A percentile compares a stretch with the other conserved stretches of the same genome.
Evolutionary conservation across 306 rosid species (phyloP).

Genomic region (Pterocarpus santalinus): DNA sequence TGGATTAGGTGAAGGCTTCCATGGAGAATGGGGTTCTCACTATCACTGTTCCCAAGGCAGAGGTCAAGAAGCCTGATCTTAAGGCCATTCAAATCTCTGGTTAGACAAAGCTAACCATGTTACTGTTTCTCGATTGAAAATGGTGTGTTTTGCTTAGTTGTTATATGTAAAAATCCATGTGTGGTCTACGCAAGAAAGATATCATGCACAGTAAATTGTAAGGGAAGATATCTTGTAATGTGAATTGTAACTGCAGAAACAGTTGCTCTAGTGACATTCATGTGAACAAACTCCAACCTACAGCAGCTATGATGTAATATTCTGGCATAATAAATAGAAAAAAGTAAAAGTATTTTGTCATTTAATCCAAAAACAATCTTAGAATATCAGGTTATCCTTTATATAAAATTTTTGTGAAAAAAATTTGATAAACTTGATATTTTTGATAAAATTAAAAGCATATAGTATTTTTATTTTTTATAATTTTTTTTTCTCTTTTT

Average conservation of each 20-base stretch:
- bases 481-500: too few relatives aligned
- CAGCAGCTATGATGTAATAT: too few relatives aligned
- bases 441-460: too few relatives aligned
- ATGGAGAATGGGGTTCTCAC: conserved; percentile 54
- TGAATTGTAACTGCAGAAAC: neutral
- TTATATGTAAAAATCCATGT: too few relatives aligned
- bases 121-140: neutral
- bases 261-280: neutral
- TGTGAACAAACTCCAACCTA: too few relatives aligned
- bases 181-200: neutral
- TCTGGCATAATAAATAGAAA: too few relatives aligned
- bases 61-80: conserved; percentile 29
- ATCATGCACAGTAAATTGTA: neutral
- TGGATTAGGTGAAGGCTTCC: conserved; percentile 40
- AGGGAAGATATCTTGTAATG: neutral
- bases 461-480: too few relatives aligned
- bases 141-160: neutral
- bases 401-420: too few relatives aligned
- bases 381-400: too few relatives aligned
- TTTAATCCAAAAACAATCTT: too few relatives aligned
- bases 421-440: too few relatives aligned
- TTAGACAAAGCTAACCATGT: neutral
- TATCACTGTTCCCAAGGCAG: conserved; percentile 42
- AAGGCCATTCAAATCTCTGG: conserved; percentile 39
- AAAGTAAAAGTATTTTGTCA: too few relatives aligned